phyloP scores from a whole-genome alignment of 192 early-diverging fungal genomes.

The Dimargaris cristalligena region DNA sequence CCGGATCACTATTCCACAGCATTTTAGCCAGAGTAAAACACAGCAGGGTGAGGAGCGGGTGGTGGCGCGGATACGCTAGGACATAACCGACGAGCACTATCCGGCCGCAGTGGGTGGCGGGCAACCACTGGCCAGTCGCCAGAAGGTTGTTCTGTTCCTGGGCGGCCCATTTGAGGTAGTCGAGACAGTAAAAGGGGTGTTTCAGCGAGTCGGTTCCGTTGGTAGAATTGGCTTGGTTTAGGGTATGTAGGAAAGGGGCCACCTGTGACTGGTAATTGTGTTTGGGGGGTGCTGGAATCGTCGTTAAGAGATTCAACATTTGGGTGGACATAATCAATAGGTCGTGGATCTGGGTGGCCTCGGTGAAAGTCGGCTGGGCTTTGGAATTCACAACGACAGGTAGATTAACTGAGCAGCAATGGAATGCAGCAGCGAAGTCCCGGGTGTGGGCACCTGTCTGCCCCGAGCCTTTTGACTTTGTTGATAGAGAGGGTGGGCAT shows the following conservation, averaged over 20 bases:
- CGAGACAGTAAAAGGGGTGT: neutral
- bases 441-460: neutral
- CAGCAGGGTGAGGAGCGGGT: constrained; percentile 1
- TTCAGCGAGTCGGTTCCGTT: neutral
- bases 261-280: neutral
- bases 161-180: neutral
- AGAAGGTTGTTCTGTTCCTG: neutral
- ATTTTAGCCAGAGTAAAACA: constrained; percentile 8
- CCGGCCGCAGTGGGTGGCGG: neutral
- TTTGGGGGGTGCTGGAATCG: neutral
- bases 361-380: no score
- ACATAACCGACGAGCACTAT: neutral
- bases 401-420: no score
- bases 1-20: constrained; percentile 4
- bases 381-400: no score
- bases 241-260: neutral
- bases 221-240: neutral
- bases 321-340: neutral
- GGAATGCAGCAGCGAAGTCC: neutral
- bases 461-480: no score
- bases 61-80: neutral
- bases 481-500: no score
- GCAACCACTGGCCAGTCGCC: neutral
- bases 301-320: no score
- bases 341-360: neutral